These are phyloP conservation scores for Apiotrichum porosum DNA, from an alignment of 1,284 basidiomycete genomes.

Conservation along the genomic window DNA sequence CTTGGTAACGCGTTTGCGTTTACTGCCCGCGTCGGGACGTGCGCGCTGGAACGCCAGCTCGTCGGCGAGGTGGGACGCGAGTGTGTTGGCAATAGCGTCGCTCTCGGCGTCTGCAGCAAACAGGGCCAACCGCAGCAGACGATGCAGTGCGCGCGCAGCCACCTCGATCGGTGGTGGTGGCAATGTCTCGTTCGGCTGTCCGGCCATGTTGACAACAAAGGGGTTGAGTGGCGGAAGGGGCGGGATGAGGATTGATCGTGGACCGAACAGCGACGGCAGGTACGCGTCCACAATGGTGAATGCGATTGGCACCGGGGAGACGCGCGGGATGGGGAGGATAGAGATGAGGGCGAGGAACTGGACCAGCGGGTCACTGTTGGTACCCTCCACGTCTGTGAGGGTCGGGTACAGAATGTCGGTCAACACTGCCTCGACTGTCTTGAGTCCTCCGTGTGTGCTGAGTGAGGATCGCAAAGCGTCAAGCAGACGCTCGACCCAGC, in stretches of 20 bases:
- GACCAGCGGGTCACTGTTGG: slow-evolving; percentile 1
- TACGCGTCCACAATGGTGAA: slow-evolving; percentile 11
- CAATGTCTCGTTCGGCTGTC: not conserved
- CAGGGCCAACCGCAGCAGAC: slow-evolving; percentile 8
- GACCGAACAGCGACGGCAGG: slow-evolving; percentile 9
- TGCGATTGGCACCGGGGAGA: slow-evolving; percentile 3
- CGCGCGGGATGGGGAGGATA: slow-evolving; percentile 5
- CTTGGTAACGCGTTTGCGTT: not conserved
- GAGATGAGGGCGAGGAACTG: slow-evolving; percentile 11
- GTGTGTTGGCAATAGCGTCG: slow-evolving; percentile 7
- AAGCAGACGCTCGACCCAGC: slow-evolving; percentile 17
- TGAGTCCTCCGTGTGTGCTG: slow-evolving; percentile 7
- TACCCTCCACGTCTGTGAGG: not conserved
- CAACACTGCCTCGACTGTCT: slow-evolving; percentile 10
- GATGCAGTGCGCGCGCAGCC: slow-evolving; percentile 9
- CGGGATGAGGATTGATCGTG: slow-evolving; percentile 11
- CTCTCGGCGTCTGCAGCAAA: slow-evolving; percentile 1
- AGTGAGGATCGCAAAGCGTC: slow-evolving; percentile 9
- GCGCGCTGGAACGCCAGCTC: slow-evolving; percentile 24
- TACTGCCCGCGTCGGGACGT: not conserved
- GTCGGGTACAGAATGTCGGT: slow-evolving; percentile 17
- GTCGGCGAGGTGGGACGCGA: slow-evolving; percentile 18
- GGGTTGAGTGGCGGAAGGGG: not conserved
- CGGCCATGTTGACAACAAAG: too few relatives aligned
- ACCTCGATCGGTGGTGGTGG: slow-evolving; percentile 9